phyloP scores from a whole-genome alignment of 1,284 basidiomycete species.

The Peniophora sp. region DNA sequence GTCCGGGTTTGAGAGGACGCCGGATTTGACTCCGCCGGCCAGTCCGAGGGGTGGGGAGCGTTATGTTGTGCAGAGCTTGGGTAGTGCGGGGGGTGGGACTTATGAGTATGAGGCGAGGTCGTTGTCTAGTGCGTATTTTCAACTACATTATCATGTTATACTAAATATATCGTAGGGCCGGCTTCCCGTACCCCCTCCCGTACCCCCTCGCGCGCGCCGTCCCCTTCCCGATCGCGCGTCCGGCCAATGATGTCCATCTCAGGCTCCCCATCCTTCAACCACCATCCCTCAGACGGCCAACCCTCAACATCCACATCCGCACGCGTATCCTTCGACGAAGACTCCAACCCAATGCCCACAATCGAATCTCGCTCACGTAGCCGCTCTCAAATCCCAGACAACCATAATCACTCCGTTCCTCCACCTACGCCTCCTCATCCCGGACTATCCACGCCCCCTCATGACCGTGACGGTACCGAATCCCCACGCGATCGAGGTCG shows the following conservation, averaged over 20 bases:
- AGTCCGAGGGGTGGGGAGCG: neutral
- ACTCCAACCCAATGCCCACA: constrained; percentile 13
- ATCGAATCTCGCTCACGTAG: constrained; percentile 13
- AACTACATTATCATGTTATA: neutral
- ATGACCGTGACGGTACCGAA: neutral
- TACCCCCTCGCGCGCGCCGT: neutral
- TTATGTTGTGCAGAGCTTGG: neutral
- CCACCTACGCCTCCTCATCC: too few species aligned
- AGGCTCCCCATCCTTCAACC: neutral
- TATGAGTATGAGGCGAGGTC: neutral
- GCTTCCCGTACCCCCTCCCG: neutral
- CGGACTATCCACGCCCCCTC: too few species aligned
- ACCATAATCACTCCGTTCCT: too few species aligned
- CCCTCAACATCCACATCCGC: neutral
- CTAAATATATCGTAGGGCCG: neutral
- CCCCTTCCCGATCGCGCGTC: neutral
- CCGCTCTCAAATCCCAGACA: neutral
- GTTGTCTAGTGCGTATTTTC: neutral
- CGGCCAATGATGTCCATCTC: neutral
- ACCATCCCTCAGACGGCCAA: neutral
- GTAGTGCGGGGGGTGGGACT: neutral
- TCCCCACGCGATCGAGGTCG: constrained; percentile 22
- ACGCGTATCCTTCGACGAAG: constrained; percentile 18
- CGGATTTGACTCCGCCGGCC: neutral
- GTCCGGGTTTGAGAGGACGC: constrained; percentile 12